Conservation (phyloP, 2,329 filamentous ascomycete species). For the Rutstroemia sydowiana region DNA sequence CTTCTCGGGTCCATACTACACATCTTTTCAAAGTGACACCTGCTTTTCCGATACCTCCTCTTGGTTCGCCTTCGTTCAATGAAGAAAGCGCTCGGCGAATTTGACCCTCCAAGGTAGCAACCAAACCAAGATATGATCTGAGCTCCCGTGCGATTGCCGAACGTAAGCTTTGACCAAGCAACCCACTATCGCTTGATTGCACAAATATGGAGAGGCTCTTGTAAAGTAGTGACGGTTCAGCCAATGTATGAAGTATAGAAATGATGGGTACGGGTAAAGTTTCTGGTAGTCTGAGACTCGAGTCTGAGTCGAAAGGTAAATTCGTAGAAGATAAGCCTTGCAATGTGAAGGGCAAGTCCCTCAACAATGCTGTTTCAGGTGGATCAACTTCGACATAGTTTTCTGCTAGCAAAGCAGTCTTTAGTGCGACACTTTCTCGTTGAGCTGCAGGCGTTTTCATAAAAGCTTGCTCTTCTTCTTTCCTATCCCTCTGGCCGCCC, state of each 20-base stretch:
- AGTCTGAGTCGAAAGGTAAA: slow-evolving; percentile 64
- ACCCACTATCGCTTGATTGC: slow-evolving; percentile 69
- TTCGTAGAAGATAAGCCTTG: slow-evolving; percentile 87
- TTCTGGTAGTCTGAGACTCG: slow-evolving; percentile 66
- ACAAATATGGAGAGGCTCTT: slow-evolving; percentile 73
- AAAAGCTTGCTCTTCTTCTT: slow-evolving; percentile 26
- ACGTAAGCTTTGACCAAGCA: slow-evolving; percentile 87
- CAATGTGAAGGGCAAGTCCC: slow-evolving; percentile 84
- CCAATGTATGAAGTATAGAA: slow-evolving; percentile 79
- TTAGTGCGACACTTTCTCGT: slow-evolving; percentile 30
- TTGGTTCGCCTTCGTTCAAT: slow-evolving; percentile 59
- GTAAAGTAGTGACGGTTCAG: slow-evolving; percentile 91
- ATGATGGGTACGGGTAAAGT: slow-evolving; percentile 78
- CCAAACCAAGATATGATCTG: slow-evolving; percentile 79
- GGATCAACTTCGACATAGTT: slow-evolving; percentile 52
- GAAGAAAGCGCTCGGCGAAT: slow-evolving; percentile 75
- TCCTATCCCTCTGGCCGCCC: slow-evolving; percentile 28
- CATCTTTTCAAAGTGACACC: slow-evolving; percentile 93
- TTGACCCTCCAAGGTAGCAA: slow-evolving; percentile 87
- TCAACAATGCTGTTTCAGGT: slow-evolving; percentile 58
- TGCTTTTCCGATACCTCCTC: slow-evolving; percentile 69
- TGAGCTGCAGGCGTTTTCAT: slow-evolving; percentile 22
- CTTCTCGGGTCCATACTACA: slow-evolving; percentile 94
- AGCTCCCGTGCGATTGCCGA: slow-evolving; percentile 81
- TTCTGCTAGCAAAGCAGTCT: slow-evolving; percentile 49